Conservation (phyloP, 2,329 filamentous ascomycete genomes). For the Gaeumannomyces tritici region DNA sequence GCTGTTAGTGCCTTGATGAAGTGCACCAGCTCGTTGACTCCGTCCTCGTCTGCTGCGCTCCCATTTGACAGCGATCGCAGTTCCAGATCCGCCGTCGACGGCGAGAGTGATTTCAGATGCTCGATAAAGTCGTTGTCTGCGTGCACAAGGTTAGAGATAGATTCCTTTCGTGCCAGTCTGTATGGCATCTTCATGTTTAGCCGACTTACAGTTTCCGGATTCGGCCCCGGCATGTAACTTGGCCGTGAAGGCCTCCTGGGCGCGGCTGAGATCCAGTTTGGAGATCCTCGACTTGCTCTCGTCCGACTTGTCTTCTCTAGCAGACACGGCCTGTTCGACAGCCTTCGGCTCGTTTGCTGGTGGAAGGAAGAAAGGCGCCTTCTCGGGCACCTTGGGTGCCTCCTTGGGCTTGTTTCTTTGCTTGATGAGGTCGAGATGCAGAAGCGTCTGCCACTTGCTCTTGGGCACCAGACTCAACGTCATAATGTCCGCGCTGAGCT, state of each 20-base stretch:
- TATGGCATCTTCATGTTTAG: neutral
- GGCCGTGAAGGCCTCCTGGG: slow-evolving; percentile 48
- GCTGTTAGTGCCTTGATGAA: slow-evolving; percentile 77
- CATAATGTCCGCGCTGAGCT: slow-evolving; percentile 73
- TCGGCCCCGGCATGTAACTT: slow-evolving; percentile 44
- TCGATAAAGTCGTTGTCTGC: slow-evolving; percentile 59
- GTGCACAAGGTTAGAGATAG: neutral
- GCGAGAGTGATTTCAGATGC: slow-evolving; percentile 71
- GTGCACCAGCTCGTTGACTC: slow-evolving; percentile 56
- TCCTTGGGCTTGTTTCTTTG: slow-evolving; percentile 91
- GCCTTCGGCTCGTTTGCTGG: slow-evolving; percentile 2
- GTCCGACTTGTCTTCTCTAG: slow-evolving; percentile 30
- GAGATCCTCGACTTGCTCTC: slow-evolving; percentile 53
- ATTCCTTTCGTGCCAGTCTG: neutral
- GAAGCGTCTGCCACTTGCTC: slow-evolving; percentile 85
- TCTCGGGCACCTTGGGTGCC: slow-evolving; percentile 82
- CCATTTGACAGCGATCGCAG: slow-evolving; percentile 64
- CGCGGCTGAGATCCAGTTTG: slow-evolving; percentile 49
- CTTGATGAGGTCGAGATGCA: slow-evolving; percentile 87
- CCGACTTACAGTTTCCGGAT: slow-evolving; percentile 49
- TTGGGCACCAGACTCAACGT: slow-evolving; percentile 85
- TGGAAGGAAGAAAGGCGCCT: slow-evolving; percentile 53
- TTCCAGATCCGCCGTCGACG: slow-evolving; percentile 81
- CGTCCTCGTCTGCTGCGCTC: slow-evolving; percentile 24
- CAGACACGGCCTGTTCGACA: slow-evolving; percentile 13